Percentiles rank a stretch among this genome's conserved stretches.
Evolutionary conservation across 306 rosid genomes (phyloP).

Genomic region (Acacia confusa): DNA sequence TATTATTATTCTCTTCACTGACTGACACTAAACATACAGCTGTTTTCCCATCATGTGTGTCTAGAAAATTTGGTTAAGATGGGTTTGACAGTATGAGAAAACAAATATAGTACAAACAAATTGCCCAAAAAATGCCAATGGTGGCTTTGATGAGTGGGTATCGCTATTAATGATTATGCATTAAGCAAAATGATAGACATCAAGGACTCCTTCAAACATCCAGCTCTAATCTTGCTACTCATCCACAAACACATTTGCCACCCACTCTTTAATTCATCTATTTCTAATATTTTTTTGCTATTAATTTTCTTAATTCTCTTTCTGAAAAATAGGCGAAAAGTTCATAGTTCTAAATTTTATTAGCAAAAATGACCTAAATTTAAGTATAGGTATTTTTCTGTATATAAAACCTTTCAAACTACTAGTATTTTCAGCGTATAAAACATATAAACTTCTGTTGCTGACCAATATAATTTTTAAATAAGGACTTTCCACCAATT

Average conservation of each 20-base stretch:
- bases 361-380: too few relatives aligned
- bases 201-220: conserved; percentile 6
- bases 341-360: too few relatives aligned
- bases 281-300: too few relatives aligned
- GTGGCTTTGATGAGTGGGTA: conserved; percentile 15
- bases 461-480: too few relatives aligned
- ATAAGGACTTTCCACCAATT: too few relatives aligned
- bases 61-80: conserved; percentile 14
- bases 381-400: too few relatives aligned
- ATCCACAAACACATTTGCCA: not conserved
- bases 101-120: not conserved
- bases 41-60: conserved; percentile 39
- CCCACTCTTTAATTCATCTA: not conserved
- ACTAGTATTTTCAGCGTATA: too few relatives aligned
- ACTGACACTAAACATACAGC: conserved; percentile 42
- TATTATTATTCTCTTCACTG: conserved; percentile 35
- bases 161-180: conserved; percentile 11
- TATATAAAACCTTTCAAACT: too few relatives aligned
- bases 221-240: conserved; percentile 13
- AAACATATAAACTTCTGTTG: too few relatives aligned
- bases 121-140: conserved; percentile 20
- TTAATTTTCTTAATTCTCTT: too few relatives aligned
- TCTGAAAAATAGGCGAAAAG: too few relatives aligned
- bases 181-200: conserved; percentile 10
- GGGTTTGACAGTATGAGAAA: conserved; percentile 8